phyloP scores from a whole-genome alignment of 2,329 filamentous ascomycete genomes.

The Colletotrichum caudatum region DNA sequence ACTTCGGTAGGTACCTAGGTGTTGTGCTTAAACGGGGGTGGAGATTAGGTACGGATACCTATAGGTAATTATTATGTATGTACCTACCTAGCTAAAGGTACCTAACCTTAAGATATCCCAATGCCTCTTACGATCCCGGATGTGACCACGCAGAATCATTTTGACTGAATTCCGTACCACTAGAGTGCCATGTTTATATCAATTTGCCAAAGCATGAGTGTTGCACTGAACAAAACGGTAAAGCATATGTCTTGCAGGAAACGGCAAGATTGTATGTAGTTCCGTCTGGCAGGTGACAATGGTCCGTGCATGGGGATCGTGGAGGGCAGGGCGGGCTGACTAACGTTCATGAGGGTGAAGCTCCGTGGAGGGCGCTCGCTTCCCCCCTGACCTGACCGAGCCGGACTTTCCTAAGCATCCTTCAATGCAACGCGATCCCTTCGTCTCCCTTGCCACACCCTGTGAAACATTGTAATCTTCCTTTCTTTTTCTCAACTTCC shows the following conservation, averaged over 20 bases:
- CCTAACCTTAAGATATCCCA: not conserved
- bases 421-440: conserved; percentile 7
- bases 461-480: not conserved
- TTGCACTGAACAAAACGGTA: not conserved
- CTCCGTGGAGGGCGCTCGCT: conserved; percentile 17
- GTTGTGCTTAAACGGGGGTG: not conserved
- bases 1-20: too few species aligned
- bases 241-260: not conserved
- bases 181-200: not conserved
- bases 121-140: not conserved
- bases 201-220: too few species aligned
- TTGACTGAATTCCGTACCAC: not conserved
- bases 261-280: not conserved
- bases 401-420: not conserved
- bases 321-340: conserved; percentile 15
- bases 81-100: not conserved
- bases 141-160: not conserved
- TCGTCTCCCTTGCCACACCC: conserved; percentile 22
- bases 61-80: not conserved
- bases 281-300: not conserved
- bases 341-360: conserved; percentile 38
- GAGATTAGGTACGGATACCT: not conserved
- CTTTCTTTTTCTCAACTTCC: not conserved
- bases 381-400: conserved; percentile 40
- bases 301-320: conserved; percentile 15